These are phyloP conservation scores for Epichloe hybrida DNA, from an alignment of 2,329 filamentous ascomycete species.

Conservation along the genomic window DNA sequence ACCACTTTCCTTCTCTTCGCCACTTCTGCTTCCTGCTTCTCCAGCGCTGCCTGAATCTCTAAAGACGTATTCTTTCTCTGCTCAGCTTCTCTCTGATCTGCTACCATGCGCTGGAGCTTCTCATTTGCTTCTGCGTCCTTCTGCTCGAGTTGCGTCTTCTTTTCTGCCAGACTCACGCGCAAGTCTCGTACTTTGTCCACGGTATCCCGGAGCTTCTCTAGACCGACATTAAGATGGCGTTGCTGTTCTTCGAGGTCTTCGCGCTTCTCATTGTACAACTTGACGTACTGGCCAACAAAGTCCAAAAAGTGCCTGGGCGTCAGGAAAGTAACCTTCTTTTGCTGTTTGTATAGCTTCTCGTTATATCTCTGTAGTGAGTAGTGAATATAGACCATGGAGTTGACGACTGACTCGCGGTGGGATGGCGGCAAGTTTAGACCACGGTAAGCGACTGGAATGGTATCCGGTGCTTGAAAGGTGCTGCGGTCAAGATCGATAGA, in stretches of 20 bases:
- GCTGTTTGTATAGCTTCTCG: slow-evolving; percentile 73
- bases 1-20: slow-evolving; percentile 73
- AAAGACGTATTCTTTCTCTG: slow-evolving; percentile 77
- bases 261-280: slow-evolving; percentile 93
- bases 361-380: slow-evolving; percentile 91
- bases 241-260: slow-evolving; percentile 98
- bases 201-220: slow-evolving; percentile 93
- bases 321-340: slow-evolving; percentile 82
- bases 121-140: slow-evolving; percentile 95
- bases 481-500: slow-evolving; percentile 89
- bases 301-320: slow-evolving; percentile 96
- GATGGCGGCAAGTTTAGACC: slow-evolving; percentile 72
- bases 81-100: slow-evolving; percentile 88
- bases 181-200: slow-evolving; percentile 94
- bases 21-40: slow-evolving; percentile 82
- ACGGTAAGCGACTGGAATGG: slow-evolving; percentile 83
- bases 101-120: slow-evolving; percentile 93
- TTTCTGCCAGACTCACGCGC: slow-evolving; percentile 78
- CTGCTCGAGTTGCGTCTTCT: slow-evolving; percentile 82
- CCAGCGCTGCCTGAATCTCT: slow-evolving; percentile 75
- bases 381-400: slow-evolving; percentile 98
- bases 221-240: slow-evolving; percentile 90
- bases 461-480: slow-evolving; percentile 76
- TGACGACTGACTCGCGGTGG: slow-evolving; percentile 85
- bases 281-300: slow-evolving; percentile 95